These are phyloP conservation scores for Debaryomycetaceae sp. DNA, from an alignment of 1,139 yeast genomes.

Conservation along the genomic window DNA sequence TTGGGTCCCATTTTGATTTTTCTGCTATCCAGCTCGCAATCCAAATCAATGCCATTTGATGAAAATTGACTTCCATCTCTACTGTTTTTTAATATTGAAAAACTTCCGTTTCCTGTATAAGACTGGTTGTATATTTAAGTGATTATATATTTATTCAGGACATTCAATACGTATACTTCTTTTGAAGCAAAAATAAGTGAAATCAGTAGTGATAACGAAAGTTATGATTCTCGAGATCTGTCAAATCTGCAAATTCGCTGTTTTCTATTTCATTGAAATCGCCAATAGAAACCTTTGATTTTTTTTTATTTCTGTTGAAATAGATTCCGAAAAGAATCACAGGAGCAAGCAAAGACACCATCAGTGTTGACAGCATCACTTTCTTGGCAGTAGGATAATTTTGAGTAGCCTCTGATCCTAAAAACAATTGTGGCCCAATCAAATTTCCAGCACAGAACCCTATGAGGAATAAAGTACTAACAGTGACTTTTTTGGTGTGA, in stretches of 20 bases:
- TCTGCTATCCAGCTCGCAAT: too few species aligned
- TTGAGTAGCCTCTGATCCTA: not conserved
- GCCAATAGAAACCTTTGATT: not conserved
- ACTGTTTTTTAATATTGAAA: too few species aligned
- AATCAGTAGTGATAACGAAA: not conserved
- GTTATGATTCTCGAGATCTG: not conserved
- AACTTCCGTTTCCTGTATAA: too few species aligned
- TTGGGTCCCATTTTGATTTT: too few species aligned
- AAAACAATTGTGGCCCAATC: conserved; percentile 3
- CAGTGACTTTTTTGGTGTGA: conserved; percentile 20
- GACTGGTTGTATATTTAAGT: too few species aligned
- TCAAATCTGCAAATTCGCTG: conserved; percentile 1
- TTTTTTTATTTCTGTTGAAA: not conserved
- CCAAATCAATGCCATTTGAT: too few species aligned
- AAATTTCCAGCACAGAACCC: conserved; percentile 10
- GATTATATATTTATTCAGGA: too few species aligned
- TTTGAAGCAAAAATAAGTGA: not conserved
- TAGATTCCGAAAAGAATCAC: not conserved
- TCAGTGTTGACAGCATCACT: not conserved
- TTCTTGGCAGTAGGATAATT: not conserved
- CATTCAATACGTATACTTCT: too few species aligned
- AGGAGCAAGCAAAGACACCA: not conserved
- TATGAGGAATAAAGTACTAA: conserved; percentile 19
- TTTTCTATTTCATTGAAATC: not conserved
- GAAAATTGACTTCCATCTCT: too few species aligned